phyloP scores from a whole-genome alignment of 2,329 filamentous ascomycete genomes.

The Aspergillus costaricaensis region DNA sequence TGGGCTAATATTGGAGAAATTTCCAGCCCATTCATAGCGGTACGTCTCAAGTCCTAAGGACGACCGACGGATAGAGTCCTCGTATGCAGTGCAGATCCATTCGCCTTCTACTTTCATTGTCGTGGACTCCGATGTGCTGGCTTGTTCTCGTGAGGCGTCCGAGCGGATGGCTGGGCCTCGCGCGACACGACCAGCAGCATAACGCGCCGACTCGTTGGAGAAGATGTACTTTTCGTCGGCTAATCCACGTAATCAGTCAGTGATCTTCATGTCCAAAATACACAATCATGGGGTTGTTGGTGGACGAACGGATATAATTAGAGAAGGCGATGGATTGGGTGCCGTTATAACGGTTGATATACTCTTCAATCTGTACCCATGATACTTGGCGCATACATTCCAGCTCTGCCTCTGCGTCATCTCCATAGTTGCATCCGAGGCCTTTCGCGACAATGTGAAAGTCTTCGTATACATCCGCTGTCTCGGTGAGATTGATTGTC shows the following conservation, averaged over 20 bases:
- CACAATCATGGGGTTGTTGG: neutral
- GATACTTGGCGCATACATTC: neutral
- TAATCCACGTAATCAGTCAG: neutral
- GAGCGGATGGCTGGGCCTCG: conserved; percentile 24
- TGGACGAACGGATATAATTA: conserved; percentile 5
- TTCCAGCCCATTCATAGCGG: conserved; percentile 45
- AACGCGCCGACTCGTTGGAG: conserved; percentile 18
- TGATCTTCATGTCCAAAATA: too few relatives aligned
- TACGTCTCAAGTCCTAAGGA: conserved; percentile 32
- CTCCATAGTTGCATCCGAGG: neutral
- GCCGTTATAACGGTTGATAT: conserved; percentile 26
- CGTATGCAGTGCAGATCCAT: conserved; percentile 11
- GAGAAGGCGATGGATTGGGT: conserved; percentile 24
- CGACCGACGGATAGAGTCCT: conserved; percentile 10
- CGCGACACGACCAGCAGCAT: neutral
- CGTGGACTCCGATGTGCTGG: conserved; percentile 19
- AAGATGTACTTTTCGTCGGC: conserved; percentile 33
- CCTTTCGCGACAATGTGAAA: neutral
- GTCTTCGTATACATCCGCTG: conserved; percentile 3
- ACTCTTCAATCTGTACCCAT: conserved; percentile 29
- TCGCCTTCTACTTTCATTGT: conserved; percentile 2
- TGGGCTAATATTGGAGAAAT: conserved; percentile 44
- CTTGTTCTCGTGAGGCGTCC: conserved; percentile 14
- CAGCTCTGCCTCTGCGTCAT: neutral
- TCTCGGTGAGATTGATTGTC: conserved; percentile 15